Base-by-base conservation (phyloP, 805 yeast genomes). In the Brettanomyces bruxellensis region DNA sequence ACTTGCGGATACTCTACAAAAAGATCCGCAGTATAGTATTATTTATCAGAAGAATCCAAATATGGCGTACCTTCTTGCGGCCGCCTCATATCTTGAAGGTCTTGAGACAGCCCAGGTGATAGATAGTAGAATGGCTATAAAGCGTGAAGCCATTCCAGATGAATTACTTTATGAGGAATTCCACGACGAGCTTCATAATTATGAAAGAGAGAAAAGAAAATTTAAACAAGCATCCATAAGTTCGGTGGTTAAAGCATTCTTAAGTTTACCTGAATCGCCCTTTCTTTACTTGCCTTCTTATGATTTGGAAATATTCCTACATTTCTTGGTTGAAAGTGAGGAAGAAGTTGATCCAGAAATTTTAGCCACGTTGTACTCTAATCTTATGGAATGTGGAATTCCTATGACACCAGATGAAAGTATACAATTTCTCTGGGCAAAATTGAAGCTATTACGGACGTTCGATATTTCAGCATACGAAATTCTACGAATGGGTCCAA, bases 181-280 rank as follows among this genome's bases (percentile, higher is more conserved):
- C 30, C 41, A 45, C 39, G 37, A 38, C 25, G 47, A 45, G 24
- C 40, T 55, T 18, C 40, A 47, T 5, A 44, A 44, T 9, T 45
- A 30, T 32, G 46, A 25, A 25, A 8, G 28, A 36, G 11, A 43
- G 25, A 25, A 43, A 25, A 23, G n/a, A 18, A 18, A 36, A 30
- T 24, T 24, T 23, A 23, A 30, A 8, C 2, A 5, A 25, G 7
- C 4, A 25, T 24, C 18, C 34, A 25, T 40, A n/a, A 9, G 12
- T 30, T 30, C 45, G 5, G 34, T 43, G 12, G 25, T 43, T 5
- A 48, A 45, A 13, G 45, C 50, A 14, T 57, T 55, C 43, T 38
- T 49, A n/a, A 34, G 49, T 13, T 39, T 57, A 12, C 59, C 59
- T 2, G 34, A 40, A 38, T 59, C 60, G 12, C 51, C 58, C 40